These are phyloP conservation scores for Argentina anserina DNA, from an alignment of 306 rosid species.

Conservation along the genomic window DNA sequence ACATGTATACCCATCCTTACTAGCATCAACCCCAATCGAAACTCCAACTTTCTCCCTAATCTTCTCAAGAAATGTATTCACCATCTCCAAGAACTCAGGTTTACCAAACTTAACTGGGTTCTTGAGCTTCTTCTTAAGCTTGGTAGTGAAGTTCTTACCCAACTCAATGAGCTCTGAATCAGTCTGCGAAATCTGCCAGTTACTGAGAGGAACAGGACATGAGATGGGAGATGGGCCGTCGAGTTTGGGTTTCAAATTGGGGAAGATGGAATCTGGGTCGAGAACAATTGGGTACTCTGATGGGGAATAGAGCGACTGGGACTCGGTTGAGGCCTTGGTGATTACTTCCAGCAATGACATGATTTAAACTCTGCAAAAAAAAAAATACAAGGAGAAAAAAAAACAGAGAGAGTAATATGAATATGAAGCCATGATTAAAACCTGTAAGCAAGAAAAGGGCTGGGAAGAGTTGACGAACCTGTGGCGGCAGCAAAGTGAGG, in stretches of 20 bases:
- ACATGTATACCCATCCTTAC: slow-evolving; percentile 28
- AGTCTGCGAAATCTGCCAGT: slow-evolving; percentile 57
- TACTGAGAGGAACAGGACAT: slow-evolving; percentile 39
- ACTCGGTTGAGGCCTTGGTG: slow-evolving; percentile 39
- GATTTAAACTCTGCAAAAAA: slow-evolving; percentile 5
- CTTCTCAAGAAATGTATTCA: slow-evolving; percentile 52
- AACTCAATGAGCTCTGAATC: slow-evolving; percentile 49
- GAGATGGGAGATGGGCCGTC: slow-evolving; percentile 35
- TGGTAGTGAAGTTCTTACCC: slow-evolving; percentile 41
- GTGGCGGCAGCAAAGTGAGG: slow-evolving; percentile 4
- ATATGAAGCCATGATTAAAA: background rate
- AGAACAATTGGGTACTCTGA: slow-evolving; percentile 62
- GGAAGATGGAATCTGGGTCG: slow-evolving; percentile 49
- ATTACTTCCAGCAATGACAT: slow-evolving; percentile 74
- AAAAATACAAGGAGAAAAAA: background rate
- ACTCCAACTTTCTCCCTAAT: slow-evolving; percentile 39
- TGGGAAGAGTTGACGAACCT: background rate
- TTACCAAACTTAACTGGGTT: slow-evolving; percentile 29
- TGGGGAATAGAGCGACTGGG: slow-evolving; percentile 30
- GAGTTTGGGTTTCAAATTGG: slow-evolving; percentile 41
- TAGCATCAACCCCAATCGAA: slow-evolving; percentile 32
- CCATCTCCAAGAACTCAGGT: slow-evolving; percentile 42
- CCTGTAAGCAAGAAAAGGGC: too few species aligned
- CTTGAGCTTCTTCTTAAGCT: slow-evolving; percentile 48
- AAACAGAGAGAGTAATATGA: background rate